Evolutionary conservation across 768 basidiomycete genomes (phyloP).

Genomic region (Kwoniella pini): DNA sequence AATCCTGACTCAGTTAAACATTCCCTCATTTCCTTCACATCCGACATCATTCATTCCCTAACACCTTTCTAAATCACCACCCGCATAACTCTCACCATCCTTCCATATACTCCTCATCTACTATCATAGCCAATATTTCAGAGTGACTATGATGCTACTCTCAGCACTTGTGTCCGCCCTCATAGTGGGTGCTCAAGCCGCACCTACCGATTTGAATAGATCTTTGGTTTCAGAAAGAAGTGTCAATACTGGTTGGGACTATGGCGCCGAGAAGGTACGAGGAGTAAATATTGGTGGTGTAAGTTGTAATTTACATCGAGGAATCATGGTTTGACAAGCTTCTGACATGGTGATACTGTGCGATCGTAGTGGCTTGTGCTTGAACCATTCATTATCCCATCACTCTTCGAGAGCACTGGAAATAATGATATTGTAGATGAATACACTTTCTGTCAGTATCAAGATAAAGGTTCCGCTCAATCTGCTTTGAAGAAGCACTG

Average conservation of each 20-base stretch:
- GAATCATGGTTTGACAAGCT: too few relatives aligned
- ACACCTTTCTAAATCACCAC: not conserved
- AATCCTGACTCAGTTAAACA: not conserved
- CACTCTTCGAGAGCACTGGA: constrained; percentile 45
- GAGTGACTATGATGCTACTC: constrained; percentile 13
- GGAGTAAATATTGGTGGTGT: constrained; percentile 52
- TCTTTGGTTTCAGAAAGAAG: constrained; percentile 16
- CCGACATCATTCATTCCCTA: too few relatives aligned
- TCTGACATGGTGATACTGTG: constrained; percentile 2
- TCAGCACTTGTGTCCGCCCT: constrained; percentile 8
- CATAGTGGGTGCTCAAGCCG: constrained; percentile 1
- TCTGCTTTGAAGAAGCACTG: constrained; percentile 44
- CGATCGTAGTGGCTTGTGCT: constrained; percentile 37
- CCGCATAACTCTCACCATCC: not conserved
- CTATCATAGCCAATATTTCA: not conserved
- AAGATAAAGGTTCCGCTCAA: constrained; percentile 41
- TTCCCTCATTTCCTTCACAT: too few relatives aligned
- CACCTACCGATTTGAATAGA: not conserved
- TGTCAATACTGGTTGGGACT: constrained; percentile 50
- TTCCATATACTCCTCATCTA: not conserved
- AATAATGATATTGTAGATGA: constrained; percentile 54
- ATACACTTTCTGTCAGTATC: constrained; percentile 50
- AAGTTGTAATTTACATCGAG: too few relatives aligned
- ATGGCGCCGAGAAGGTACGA: constrained; percentile 47
- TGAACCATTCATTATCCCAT: constrained; percentile 53